These are phyloP conservation scores for Monilinia fructicola DNA, from an alignment of 2,329 filamentous ascomycete genomes.

Conservation along the genomic window DNA sequence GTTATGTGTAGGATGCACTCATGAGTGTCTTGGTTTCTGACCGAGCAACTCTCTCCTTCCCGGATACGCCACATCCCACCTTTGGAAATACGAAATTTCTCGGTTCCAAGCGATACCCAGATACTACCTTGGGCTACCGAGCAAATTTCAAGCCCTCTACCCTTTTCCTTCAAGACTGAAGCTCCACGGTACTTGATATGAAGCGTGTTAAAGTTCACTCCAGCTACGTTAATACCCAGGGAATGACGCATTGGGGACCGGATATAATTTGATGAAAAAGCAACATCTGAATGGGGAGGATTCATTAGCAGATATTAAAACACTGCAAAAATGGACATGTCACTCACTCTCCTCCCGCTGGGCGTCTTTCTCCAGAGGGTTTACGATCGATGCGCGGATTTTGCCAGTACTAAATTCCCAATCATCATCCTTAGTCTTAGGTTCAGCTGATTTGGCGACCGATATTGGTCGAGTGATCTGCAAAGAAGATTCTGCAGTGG, in stretches of 20 bases:
- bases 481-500: background rate
- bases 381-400: slow-evolving; percentile 23
- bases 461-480: background rate
- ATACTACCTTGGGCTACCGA: slow-evolving; percentile 29
- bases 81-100: slow-evolving; percentile 27
- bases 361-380: slow-evolving; percentile 24
- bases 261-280: slow-evolving; percentile 32
- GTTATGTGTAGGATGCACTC: slow-evolving; percentile 9
- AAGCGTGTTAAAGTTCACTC: slow-evolving; percentile 27
- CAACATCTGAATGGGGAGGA: slow-evolving; percentile 27
- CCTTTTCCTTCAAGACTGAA: background rate
- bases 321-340: background rate
- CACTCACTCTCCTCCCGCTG: slow-evolving; percentile 32
- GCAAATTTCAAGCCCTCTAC: slow-evolving; percentile 24
- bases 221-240: slow-evolving; percentile 25
- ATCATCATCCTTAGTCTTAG: slow-evolving; percentile 15
- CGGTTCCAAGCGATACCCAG: slow-evolving; percentile 25
- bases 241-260: background rate
- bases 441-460: background rate
- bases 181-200: slow-evolving; percentile 6
- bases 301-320: background rate
- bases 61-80: slow-evolving; percentile 32
- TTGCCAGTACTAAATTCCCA: slow-evolving; percentile 32
- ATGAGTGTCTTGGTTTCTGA: slow-evolving; percentile 6
- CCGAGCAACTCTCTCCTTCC: slow-evolving; percentile 26